These are phyloP conservation scores for Aspergillus tubingensis DNA, from an alignment of 2,329 filamentous ascomycete species.

Conservation along the genomic window DNA sequence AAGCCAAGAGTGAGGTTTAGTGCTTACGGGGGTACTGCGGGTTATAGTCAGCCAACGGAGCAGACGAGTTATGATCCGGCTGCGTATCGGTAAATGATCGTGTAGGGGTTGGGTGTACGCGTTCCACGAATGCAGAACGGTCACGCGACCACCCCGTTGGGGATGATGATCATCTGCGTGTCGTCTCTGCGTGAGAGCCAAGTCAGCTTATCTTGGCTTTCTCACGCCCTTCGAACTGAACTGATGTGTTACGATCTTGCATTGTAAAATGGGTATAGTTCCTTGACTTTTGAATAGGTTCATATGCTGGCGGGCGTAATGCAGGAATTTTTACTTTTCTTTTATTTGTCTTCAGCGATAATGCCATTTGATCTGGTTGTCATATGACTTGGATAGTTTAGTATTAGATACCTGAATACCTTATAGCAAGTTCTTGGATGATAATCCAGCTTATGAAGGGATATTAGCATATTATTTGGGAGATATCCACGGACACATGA, in stretches of 20 bases:
- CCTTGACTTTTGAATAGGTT: background rate
- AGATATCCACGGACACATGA: background rate
- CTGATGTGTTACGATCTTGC: constrained; percentile 18
- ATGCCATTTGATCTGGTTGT: background rate
- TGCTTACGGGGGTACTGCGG: constrained; percentile 22
- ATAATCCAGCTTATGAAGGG: background rate
- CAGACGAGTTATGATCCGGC: constrained; percentile 41
- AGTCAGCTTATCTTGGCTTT: background rate
- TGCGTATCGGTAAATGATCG: constrained; percentile 30
- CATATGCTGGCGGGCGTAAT: background rate
- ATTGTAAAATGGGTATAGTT: constrained; percentile 4
- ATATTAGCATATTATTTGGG: constrained; percentile 4
- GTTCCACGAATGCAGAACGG: background rate
- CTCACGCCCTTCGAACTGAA: background rate
- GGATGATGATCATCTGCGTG: background rate
- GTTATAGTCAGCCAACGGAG: constrained; percentile 29
- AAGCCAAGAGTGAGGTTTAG: constrained; percentile 25
- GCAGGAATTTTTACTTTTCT: background rate
- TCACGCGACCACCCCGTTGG: background rate
- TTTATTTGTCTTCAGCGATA: background rate
- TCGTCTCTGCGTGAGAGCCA: background rate
- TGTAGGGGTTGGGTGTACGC: no score
- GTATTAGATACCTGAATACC: background rate
- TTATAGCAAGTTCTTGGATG: background rate
- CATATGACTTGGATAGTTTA: background rate